A percentile compares a stretch with the other conserved stretches of the same genome.
Evolutionary conservation across 257 asterid genomes (phyloP).

Genomic region (Nicotiana tomentosiformis): DNA sequence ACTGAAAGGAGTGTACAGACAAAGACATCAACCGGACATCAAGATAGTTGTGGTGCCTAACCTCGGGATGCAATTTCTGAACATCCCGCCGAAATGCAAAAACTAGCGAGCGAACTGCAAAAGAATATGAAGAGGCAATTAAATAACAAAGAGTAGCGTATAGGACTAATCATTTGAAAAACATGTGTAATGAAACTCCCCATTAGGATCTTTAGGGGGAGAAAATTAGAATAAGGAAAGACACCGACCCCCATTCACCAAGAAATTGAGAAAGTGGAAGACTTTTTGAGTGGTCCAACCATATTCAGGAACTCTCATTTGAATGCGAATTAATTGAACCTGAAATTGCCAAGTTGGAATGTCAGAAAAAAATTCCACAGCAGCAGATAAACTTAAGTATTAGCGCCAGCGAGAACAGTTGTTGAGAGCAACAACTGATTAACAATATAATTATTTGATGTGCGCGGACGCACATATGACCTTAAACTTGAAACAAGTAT

Average conservation of each 20-base stretch:
- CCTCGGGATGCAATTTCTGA: conserved; percentile 80
- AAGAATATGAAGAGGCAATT: background rate
- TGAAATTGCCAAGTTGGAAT: conserved; percentile 16
- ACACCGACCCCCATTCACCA: conserved; percentile 82
- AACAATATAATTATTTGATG: background rate
- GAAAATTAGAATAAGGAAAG: background rate
- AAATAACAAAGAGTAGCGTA: background rate
- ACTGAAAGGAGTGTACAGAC: background rate
- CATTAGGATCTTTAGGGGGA: background rate
- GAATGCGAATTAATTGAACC: conserved; percentile 91
- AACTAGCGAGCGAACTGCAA: conserved; percentile 70
- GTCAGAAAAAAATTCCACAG: background rate
- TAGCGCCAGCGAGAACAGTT: background rate
- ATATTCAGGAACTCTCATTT: conserved; percentile 88
- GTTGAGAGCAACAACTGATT: background rate
- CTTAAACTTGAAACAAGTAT: background rate
- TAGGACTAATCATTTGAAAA: background rate
- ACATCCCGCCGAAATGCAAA: conserved; percentile 69
- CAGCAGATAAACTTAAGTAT: background rate
- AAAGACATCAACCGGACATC: background rate
- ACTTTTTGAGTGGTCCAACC: conserved; percentile 99
- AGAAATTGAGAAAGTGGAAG: conserved; percentile 90
- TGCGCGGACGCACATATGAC: background rate
- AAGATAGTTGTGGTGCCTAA: conserved; percentile 17
- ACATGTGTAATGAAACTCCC: background rate